Evolutionary conservation across 805 yeast genomes (phyloP).

Genomic region (Komagataella populi): DNA sequence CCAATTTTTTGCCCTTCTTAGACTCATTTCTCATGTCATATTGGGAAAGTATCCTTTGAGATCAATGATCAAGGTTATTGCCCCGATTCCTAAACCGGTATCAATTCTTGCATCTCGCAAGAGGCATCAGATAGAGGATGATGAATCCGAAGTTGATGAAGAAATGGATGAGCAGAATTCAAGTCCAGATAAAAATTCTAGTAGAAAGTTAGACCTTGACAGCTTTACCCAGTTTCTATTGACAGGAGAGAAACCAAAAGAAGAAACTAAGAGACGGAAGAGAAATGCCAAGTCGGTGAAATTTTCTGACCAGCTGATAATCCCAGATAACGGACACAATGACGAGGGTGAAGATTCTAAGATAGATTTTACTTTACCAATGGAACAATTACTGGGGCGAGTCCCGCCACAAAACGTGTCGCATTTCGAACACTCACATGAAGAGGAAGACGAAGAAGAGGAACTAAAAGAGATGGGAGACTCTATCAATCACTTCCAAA

Average conservation of each 20-base stretch:
- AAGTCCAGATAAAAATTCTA: slow-evolving; percentile 3
- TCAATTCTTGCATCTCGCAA: slow-evolving; percentile 52
- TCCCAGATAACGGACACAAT: slow-evolving; percentile 19
- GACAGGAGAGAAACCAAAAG: slow-evolving; percentile 63
- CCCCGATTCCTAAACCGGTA: slow-evolving; percentile 69
- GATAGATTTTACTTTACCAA: slow-evolving; percentile 55
- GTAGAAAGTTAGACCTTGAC: slow-evolving; percentile 57
- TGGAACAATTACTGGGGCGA: slow-evolving; percentile 54
- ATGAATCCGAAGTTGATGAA: slow-evolving; percentile 21
- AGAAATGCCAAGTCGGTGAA: slow-evolving; percentile 47
- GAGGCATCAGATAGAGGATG: slow-evolving; percentile 33
- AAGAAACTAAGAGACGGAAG: slow-evolving; percentile 22
- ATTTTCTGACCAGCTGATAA: slow-evolving; percentile 52
- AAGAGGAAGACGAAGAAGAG: slow-evolving; percentile 53
- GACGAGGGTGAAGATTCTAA: slow-evolving; percentile 6
- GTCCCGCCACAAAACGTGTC: slow-evolving; percentile 17
- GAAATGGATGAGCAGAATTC: slow-evolving; percentile 7
- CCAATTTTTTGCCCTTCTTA: slow-evolving; percentile 76
- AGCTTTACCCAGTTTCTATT: slow-evolving; percentile 73
- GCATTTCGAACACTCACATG: slow-evolving; percentile 8
- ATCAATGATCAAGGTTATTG: slow-evolving; percentile 33
- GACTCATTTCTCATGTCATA: slow-evolving; percentile 62
- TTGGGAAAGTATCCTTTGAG: slow-evolving; percentile 39
- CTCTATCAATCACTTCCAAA: slow-evolving; percentile 59
- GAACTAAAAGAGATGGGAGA: slow-evolving; percentile 64